Percentiles rank a stretch among this genome's conserved stretches.
These are phyloP conservation scores for Solanum tarapatanum DNA, from an alignment of 257 asterid species.

Conservation along the genomic window DNA sequence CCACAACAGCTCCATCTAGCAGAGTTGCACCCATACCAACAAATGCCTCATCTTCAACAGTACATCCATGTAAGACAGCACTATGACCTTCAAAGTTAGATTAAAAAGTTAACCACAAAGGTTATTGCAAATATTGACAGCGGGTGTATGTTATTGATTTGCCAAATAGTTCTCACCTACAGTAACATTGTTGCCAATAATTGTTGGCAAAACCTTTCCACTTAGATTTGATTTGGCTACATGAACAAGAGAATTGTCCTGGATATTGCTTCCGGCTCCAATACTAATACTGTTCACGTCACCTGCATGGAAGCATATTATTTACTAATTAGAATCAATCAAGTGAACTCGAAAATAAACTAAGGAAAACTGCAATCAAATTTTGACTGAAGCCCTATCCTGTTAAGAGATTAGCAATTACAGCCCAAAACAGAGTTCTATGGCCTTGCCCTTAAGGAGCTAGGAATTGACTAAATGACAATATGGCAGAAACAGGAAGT, in stretches of 20 bases:
- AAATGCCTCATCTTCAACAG: slow-evolving; percentile 90
- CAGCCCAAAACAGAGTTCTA: background rate
- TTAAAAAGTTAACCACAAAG: background rate
- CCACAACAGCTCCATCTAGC: slow-evolving; percentile 92
- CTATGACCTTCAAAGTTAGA: slow-evolving; percentile 63
- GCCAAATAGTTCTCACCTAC: slow-evolving; percentile 49
- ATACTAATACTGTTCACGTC: slow-evolving; percentile 76
- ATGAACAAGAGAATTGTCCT: slow-evolving; percentile 90
- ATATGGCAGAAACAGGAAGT: background rate
- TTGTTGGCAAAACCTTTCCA: slow-evolving; percentile 84
- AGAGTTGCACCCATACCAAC: slow-evolving; percentile 95
- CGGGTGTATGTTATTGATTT: background rate
- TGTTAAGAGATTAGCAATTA: background rate
- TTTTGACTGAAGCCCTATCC: background rate
- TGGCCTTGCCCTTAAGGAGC: background rate
- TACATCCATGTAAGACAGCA: slow-evolving; percentile 90
- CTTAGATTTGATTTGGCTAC: slow-evolving; percentile 87
- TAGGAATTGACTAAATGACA: background rate
- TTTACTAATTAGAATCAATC: background rate
- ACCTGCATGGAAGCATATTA: slow-evolving; percentile 30
- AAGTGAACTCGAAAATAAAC: background rate
- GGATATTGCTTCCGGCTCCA: slow-evolving; percentile 89
- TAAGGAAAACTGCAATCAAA: background rate
- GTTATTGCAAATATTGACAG: background rate
- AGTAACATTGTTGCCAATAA: slow-evolving; percentile 84